Base-by-base conservation (phyloP, 2,329 filamentous ascomycete species). In the Fusarium piperis region DNA sequence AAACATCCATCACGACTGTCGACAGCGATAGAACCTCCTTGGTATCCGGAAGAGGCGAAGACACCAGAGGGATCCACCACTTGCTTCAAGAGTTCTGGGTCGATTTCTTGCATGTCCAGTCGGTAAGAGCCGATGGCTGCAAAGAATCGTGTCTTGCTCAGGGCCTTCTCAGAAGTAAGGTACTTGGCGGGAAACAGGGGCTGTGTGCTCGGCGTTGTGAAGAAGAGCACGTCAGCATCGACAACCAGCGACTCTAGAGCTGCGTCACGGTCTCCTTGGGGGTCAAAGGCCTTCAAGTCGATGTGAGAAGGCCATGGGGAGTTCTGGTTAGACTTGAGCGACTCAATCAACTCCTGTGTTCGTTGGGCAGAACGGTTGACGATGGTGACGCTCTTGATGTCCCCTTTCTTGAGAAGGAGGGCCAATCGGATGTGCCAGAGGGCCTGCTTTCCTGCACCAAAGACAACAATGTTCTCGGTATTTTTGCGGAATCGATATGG, bases 351-450 rank as follows among this genome's bases (percentile, higher is more conserved):
- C 16, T 72, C 56, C 16, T 70, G 52, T 0, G 78, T 67, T 32
- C 78, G 60, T 13, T 67, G 60, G 1, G 56, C 26, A 0, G 79
- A 80, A 1, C 80, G 77, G 33, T 83, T 82, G 10, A 83, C 77
- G 4, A 82, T 59, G 0, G 77, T 81, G 13, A 83, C 67, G 5
- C 56, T 69, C 10, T 66, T 64, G n/a, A 80, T 74, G 1, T 71
- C 73, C 28, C 68, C 61, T 15, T 71, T 77, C 5, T 78, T 72
- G 0, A 92, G 82, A 8, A 91, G 80, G 7, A 93, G 80, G 0
- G 91, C 90, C 9, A 94, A 84, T 1, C 90, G 86, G 15, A 92
- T 87, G 74, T 93, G 91, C 92, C 92, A 94, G 76, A 91, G 90
- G 1, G 91, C 92, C 79, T 93, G 91, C 71, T 88, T 89, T 20